These are phyloP conservation scores for Somion occarium DNA, from an alignment of 1,284 basidiomycete genomes.

Conservation along the genomic window DNA sequence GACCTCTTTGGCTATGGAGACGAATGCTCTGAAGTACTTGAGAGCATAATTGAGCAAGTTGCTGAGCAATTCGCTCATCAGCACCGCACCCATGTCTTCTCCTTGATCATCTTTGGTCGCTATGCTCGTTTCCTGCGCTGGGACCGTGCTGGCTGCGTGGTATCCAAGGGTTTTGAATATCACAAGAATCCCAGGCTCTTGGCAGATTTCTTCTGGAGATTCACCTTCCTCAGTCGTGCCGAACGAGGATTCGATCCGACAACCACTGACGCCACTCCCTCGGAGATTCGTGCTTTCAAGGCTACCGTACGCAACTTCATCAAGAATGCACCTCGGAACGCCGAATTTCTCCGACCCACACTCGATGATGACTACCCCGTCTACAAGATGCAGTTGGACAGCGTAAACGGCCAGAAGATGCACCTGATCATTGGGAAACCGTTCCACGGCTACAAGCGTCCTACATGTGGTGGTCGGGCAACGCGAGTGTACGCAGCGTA, in stretches of 20 bases:
- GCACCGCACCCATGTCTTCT: slow-evolving; percentile 11
- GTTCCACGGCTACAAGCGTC: not conserved
- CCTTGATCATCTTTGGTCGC: slow-evolving; percentile 11
- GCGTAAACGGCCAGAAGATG: not conserved
- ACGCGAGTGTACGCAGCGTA: slow-evolving; percentile 11
- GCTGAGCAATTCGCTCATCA: slow-evolving; percentile 7
- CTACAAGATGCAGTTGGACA: not conserved
- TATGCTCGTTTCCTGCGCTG: slow-evolving; percentile 15
- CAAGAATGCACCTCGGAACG: not conserved
- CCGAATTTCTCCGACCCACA: not conserved
- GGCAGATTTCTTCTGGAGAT: slow-evolving; percentile 14
- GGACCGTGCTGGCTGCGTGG: slow-evolving; percentile 16
- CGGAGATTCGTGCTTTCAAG: not conserved
- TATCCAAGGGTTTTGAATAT: slow-evolving; percentile 13
- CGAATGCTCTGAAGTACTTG: not conserved
- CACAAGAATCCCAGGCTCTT: slow-evolving; percentile 7
- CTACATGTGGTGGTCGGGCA: not conserved
- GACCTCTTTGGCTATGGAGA: not conserved
- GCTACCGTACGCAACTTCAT: not conserved
- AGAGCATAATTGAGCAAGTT: not conserved
- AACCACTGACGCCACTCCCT: not conserved
- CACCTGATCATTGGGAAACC: not conserved
- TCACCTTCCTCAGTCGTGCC: slow-evolving; percentile 4
- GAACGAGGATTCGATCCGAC: slow-evolving; percentile 13
- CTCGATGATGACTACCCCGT: not conserved